Base-by-base conservation (phyloP, 192 early-diverging fungal genomes). In the Coemansia brasiliensis region DNA sequence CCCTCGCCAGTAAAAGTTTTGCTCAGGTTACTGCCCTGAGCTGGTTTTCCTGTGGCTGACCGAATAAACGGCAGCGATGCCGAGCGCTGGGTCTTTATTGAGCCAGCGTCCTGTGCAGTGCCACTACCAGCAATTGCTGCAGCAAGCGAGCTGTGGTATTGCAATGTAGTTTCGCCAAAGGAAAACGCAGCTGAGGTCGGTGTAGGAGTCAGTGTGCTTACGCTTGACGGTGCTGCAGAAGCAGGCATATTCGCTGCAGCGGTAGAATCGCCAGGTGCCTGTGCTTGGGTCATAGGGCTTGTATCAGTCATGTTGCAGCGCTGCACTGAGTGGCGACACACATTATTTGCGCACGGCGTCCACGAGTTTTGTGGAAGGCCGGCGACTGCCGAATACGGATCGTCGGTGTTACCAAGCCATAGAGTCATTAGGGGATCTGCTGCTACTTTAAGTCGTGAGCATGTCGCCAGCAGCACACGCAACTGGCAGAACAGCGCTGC, bases 331-430 rank as follows among this genome's bases (percentile, higher is more conserved):
- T 76, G 73, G 26, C 69, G 56, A 13, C 52, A 24, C 51, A 76
- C 74, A 12, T 51, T 42, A 11, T 62, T 56, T 10, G 65, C 46
- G 37, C 69, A 79, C 35, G 75, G 69, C 13, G 57, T 40, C 75
- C 75, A 79, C 7, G 59, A 52, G 61, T 62, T 68, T 44, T 63
- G 60, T 16, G 69, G 66, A 6, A 66, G 55, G 3, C 55, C 63
- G 0, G 75, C 54, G 18, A 68, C 42, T 5, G 69, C 65, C 24
- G 69, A 39, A 42, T 79, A 79, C 22, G 75, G 75, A n/a, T 79
- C 75, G 26, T 79, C 75, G 43, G 65, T 68, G 62, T 59, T 79
- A 24, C 75, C 75, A 46, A 79, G 61, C 75, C 75, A 79, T 45
- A 79, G 38, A 25, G 58, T n/a, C 65, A 79, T 57, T 39, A 79